Percentiles rank a stretch among this genome's conserved stretches.
These are phyloP conservation scores for Penicillium diatomitis DNA, from an alignment of 495 filamentous ascomycete species.

Conservation along the genomic window DNA sequence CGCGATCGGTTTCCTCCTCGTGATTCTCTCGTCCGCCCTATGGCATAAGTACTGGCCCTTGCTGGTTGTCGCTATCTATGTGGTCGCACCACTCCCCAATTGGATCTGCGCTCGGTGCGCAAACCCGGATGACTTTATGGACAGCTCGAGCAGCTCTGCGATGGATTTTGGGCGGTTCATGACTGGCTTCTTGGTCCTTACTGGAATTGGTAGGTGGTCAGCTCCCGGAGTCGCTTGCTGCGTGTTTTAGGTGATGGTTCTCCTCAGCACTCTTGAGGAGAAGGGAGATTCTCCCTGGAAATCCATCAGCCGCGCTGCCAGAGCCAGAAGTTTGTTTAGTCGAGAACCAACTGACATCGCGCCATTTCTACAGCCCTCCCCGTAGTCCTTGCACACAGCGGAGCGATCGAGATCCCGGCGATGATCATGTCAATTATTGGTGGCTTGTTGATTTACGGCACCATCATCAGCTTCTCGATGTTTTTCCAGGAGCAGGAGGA, in stretches of 20 bases:
- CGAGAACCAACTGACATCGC: constrained; percentile 13
- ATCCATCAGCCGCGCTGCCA: too few relatives aligned
- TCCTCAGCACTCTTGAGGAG: too few relatives aligned
- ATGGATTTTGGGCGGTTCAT: constrained; percentile 89
- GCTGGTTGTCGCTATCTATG: constrained; percentile 90
- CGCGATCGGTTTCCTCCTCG: constrained; percentile 96
- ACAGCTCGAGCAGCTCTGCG: constrained; percentile 66
- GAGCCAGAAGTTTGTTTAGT: too few relatives aligned
- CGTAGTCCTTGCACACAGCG: constrained; percentile 76
- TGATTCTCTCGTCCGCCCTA: constrained; percentile 94
- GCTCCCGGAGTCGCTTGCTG: too few relatives aligned
- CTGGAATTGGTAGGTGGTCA: constrained; percentile 79
- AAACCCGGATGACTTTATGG: constrained; percentile 96
- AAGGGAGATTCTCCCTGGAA: too few relatives aligned
- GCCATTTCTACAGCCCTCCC: constrained; percentile 61
- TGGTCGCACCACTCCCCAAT: constrained; percentile 89
- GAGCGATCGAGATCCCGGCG: constrained; percentile 67
- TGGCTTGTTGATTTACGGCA: constrained; percentile 90
- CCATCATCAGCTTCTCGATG: constrained; percentile 94
- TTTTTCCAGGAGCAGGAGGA: constrained; percentile 97
- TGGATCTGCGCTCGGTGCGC: constrained; percentile 83
- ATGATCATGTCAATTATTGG: constrained; percentile 94
- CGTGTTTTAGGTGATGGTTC: too few relatives aligned
- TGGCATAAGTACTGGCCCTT: constrained; percentile 89
- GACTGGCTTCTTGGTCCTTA: constrained; percentile 94